phyloP scores from a whole-genome alignment of 2,329 filamentous ascomycete species.

The Stachybotrys echinatus region DNA sequence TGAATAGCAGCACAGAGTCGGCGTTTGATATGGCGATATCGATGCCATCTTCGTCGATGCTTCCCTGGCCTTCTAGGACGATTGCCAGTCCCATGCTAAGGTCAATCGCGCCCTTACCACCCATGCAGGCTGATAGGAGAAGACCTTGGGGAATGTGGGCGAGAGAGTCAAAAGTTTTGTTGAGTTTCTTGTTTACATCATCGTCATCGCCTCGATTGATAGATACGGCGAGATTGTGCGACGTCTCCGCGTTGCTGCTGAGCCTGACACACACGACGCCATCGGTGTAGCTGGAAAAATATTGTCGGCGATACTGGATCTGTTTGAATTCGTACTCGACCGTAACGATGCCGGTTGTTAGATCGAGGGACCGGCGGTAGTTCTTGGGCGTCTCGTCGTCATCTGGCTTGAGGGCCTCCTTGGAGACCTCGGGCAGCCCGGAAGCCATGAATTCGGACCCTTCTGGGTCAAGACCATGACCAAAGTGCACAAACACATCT shows the following conservation, averaged over 20 bases:
- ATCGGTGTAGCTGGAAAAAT: slow-evolving; percentile 35
- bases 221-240: slow-evolving; percentile 15
- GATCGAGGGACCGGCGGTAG: slow-evolving; percentile 34
- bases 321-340: slow-evolving; percentile 30
- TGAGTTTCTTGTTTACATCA: slow-evolving; percentile 15
- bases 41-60: slow-evolving; percentile 4
- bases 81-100: slow-evolving; percentile 3
- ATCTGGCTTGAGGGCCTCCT: background rate
- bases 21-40: slow-evolving; percentile 4
- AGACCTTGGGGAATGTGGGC: slow-evolving; percentile 14
- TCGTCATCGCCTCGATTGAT: slow-evolving; percentile 15
- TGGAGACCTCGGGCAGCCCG: slow-evolving; percentile 1
- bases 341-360: slow-evolving; percentile 26
- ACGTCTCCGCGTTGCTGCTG: slow-evolving; percentile 9
- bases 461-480: slow-evolving; percentile 19
- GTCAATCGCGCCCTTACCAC: slow-evolving; percentile 3
- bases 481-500: slow-evolving; percentile 30
- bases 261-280: slow-evolving; percentile 29
- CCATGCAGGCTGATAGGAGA: slow-evolving; percentile 11
- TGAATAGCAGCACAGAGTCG: slow-evolving; percentile 5
- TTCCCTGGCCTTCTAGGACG: slow-evolving; percentile 1
- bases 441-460: slow-evolving; percentile 1
- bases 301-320: slow-evolving; percentile 25
- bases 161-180: slow-evolving; percentile 14
- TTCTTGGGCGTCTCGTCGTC: slow-evolving; percentile 6